A percentile compares a stretch with the other conserved stretches of the same genome.
Conservation (phyloP, 2,329 filamentous ascomycete genomes). For the Coleophoma crateriformis region DNA sequence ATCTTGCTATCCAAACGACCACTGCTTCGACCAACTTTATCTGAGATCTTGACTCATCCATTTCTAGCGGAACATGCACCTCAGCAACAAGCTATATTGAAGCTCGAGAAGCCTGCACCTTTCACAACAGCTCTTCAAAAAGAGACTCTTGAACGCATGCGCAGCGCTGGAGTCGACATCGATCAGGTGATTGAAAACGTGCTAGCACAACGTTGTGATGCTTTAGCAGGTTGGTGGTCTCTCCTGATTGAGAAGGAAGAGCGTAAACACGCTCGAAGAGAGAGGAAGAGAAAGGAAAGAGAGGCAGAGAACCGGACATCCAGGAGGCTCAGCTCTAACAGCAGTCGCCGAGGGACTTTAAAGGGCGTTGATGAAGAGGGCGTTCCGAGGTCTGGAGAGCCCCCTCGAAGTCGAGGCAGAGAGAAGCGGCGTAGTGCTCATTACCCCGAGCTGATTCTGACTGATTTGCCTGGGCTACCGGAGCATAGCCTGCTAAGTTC, state of each 20-base stretch:
- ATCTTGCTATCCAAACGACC: conserved; percentile 86
- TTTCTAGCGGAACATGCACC: conserved; percentile 85
- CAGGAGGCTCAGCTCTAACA: conserved; percentile 80
- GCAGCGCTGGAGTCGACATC: conserved; percentile 87
- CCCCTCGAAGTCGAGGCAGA: conserved; percentile 68
- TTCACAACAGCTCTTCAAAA: conserved; percentile 87
- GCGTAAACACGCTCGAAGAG: conserved; percentile 73
- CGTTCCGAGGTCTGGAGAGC: conserved; percentile 36
- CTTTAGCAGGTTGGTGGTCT: conserved; percentile 93
- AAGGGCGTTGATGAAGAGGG: conserved; percentile 77
- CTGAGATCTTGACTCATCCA: conserved; percentile 81
- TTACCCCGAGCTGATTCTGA: conserved; percentile 55
- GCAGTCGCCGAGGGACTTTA: conserved; percentile 75
- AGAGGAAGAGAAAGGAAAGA: conserved; percentile 78
- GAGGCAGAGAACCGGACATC: conserved; percentile 77
- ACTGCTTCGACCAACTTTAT: conserved; percentile 71
- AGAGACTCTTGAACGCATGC: conserved; percentile 87
- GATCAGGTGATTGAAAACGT: conserved; percentile 95
- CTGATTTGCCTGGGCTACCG: conserved; percentile 72
- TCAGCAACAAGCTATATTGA: conserved; percentile 83
- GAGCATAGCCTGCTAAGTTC: conserved; percentile 42
- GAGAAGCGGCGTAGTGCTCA: conserved; percentile 70
- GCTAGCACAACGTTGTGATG: conserved; percentile 81
- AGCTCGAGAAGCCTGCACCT: conserved; percentile 71
- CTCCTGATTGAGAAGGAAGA: conserved; percentile 91